Percentiles rank a stretch among this genome's conserved stretches.
phyloP scores from a whole-genome alignment of 2,329 filamentous ascomycete genomes.

The Colletotrichum abscissum region DNA sequence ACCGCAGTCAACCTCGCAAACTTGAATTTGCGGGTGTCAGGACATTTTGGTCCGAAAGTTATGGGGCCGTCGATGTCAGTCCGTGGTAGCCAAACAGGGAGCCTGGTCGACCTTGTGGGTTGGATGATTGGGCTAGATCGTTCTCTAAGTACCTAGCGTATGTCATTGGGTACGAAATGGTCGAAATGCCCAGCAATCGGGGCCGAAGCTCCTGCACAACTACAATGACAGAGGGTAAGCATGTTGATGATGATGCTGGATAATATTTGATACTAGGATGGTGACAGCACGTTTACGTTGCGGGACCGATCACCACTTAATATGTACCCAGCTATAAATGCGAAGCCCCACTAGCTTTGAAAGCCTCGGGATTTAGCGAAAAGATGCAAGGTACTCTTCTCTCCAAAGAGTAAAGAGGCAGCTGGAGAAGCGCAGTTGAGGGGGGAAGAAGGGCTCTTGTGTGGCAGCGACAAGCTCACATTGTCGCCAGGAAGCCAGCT shows the following conservation, averaged over 20 bases:
- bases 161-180: constrained; percentile 13
- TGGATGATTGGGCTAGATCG: constrained; percentile 33
- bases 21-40: constrained; percentile 3
- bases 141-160: neutral
- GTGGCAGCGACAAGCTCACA: neutral
- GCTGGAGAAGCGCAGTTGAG: neutral
- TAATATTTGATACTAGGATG: neutral
- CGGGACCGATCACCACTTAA: neutral
- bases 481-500: neutral
- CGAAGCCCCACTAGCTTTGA: neutral
- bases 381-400: neutral
- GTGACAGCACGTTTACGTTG: constrained; percentile 28
- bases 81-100: constrained; percentile 24
- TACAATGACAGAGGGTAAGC: neutral
- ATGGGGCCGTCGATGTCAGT: constrained; percentile 25
- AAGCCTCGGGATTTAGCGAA: neutral
- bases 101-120: constrained; percentile 19
- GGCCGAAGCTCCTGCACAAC: constrained; percentile 5
- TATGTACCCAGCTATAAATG: neutral
- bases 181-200: neutral
- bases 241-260: neutral
- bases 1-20: neutral
- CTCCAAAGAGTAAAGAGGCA: neutral
- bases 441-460: neutral
- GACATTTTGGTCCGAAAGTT: constrained; percentile 33